Evolutionary conservation across 306 rosid genomes (phyloP).

Genomic region (Luffa aegyptiaca): DNA sequence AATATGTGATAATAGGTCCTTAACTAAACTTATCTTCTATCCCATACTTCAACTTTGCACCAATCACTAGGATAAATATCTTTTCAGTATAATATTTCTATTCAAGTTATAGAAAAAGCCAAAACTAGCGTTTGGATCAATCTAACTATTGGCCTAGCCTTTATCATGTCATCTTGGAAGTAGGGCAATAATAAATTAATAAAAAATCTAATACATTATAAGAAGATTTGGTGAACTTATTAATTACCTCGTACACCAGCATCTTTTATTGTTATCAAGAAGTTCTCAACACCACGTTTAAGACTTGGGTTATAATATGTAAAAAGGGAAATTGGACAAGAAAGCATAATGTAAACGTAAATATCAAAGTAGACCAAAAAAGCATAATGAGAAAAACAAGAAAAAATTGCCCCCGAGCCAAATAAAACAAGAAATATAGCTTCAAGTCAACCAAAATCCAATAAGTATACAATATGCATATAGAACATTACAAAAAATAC

Average conservation of each 20-base stretch:
- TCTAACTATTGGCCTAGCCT: too few relatives aligned
- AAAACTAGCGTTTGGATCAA: too few relatives aligned
- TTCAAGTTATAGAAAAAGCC: too few relatives aligned
- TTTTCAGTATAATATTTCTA: not conserved
- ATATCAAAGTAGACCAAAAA: too few relatives aligned
- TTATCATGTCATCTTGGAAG: not conserved
- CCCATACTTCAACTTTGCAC: not conserved
- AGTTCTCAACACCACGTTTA: constrained; percentile 58
- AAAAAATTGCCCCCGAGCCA: too few relatives aligned
- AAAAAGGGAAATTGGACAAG: constrained; percentile 74
- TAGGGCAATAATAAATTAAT: too few relatives aligned
- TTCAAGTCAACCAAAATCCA: too few relatives aligned
- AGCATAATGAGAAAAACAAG: constrained; percentile 13
- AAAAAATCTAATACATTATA: too few relatives aligned
- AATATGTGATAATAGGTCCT: not conserved
- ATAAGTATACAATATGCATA: too few relatives aligned
- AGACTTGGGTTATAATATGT: constrained; percentile 81
- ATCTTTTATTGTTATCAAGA: constrained; percentile 56
- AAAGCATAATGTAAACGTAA: too few relatives aligned
- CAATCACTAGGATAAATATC: not conserved
- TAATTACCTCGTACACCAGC: constrained; percentile 60
- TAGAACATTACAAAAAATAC: too few relatives aligned
- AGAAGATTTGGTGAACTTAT: not conserved
- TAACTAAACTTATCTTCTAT: not conserved
- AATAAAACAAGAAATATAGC: too few relatives aligned